Conservation (phyloP, 2,329 filamentous ascomycete genomes). For the Fusarium anguioides region DNA sequence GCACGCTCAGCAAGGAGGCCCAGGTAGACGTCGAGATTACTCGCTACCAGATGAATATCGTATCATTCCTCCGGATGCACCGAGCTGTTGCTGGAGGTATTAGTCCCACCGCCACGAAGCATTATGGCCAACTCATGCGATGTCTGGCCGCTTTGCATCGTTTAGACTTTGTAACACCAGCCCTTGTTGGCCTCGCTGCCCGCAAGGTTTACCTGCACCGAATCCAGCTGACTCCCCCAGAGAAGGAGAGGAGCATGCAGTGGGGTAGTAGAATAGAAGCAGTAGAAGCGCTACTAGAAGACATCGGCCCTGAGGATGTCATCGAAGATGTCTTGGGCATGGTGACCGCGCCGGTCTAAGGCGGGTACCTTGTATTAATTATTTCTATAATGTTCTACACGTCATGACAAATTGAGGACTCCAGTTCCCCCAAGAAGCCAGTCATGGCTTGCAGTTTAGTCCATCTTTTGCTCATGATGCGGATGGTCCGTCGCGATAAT, state of each 20-base stretch:
- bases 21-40: constrained; percentile 79
- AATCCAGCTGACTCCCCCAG: constrained; percentile 74
- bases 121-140: constrained; percentile 76
- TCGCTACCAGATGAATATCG: constrained; percentile 87
- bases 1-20: constrained; percentile 67
- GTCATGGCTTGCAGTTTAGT: constrained; percentile 25
- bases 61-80: constrained; percentile 88
- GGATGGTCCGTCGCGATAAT: constrained; percentile 21
- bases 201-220: constrained; percentile 91
- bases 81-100: constrained; percentile 84
- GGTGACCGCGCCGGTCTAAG: constrained; percentile 63
- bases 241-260: constrained; percentile 86
- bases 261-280: constrained; percentile 86
- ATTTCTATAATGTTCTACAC: constrained; percentile 46
- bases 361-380: constrained; percentile 41
- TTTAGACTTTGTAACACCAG: constrained; percentile 83
- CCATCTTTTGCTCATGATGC: constrained; percentile 35
- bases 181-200: constrained; percentile 82
- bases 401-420: constrained; percentile 35
- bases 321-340: constrained; percentile 71
- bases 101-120: constrained; percentile 79
- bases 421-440: constrained; percentile 35
- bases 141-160: constrained; percentile 85
- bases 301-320: constrained; percentile 69
- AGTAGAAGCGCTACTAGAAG: constrained; percentile 73